These are phyloP conservation scores for Colletotrichum orbiculare DNA, from an alignment of 2,329 filamentous ascomycete genomes.

Conservation along the genomic window DNA sequence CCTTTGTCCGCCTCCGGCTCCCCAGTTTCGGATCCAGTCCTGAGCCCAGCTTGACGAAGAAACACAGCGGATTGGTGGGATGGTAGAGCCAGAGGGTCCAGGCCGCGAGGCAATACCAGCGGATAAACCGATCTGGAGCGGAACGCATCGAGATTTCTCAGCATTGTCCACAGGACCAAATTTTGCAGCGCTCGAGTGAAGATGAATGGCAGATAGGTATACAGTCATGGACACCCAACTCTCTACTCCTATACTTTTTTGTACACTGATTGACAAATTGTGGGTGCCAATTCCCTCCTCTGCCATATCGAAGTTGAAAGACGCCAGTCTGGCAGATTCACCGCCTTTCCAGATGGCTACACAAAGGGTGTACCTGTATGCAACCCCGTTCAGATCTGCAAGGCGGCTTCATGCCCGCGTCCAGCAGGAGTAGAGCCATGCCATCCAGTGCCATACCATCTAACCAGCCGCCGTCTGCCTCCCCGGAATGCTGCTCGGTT, in stretches of 20 bases:
- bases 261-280: too few relatives aligned
- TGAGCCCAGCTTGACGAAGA: neutral
- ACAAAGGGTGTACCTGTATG: conserved; percentile 2
- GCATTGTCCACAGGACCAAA: neutral
- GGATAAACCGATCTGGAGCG: neutral
- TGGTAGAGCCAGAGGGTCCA: conserved; percentile 2
- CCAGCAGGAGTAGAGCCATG: conserved; percentile 1
- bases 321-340: neutral
- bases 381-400: conserved; percentile 8
- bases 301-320: conserved; percentile 37
- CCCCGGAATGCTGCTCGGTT: neutral
- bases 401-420: conserved; percentile 17
- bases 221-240: too few relatives aligned
- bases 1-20: conserved; percentile 15
- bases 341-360: neutral
- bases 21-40: conserved; percentile 3
- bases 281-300: too few relatives aligned
- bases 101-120: conserved; percentile 5
- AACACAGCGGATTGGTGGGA: conserved; percentile 16
- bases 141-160: conserved; percentile 10
- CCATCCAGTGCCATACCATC: neutral
- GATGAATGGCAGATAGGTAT: too few relatives aligned
- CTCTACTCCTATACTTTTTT: too few relatives aligned
- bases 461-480: neutral
- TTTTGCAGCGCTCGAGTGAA: too few relatives aligned